Evolutionary conservation across 2,329 filamentous ascomycete genomes (phyloP), one percentile per base, ranked within the genome.

Genomic region (Corinectria fuckeliana): DNA sequence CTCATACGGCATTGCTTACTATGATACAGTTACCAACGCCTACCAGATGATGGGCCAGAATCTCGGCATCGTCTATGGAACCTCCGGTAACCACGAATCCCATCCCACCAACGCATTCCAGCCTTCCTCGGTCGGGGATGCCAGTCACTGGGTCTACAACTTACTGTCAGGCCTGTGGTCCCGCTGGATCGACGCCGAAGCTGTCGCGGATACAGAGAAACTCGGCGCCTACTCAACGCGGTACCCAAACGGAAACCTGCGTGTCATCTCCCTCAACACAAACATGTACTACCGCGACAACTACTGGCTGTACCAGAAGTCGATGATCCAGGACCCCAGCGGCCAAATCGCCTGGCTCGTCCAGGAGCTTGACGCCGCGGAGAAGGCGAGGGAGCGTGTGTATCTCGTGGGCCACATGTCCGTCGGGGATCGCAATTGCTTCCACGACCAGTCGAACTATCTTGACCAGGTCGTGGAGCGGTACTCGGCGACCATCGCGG

Each of bases 371-470:
- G 78, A 83, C 50, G 75, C 75, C 2, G 83, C 85, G 3, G 85
- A 88, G 64, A 74, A 74, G 42, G 76, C 78, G 1, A 76, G 77
- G 32, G 79, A 87, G 68, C 78, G 81, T 20, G 85, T 84, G 21
- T 87, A 81, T 73, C 77, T 88, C 38, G 80, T 87, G 28, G 83
- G 82, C 2, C 85, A 88, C 65, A 85, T 85, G 76, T 80, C 85
- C 2, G 69, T 80, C 18, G 84, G 84, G 7, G 73, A 78, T 32
- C 68, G 72, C 3, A 82, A 86, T 65, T 78, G 80, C 3, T 80
- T 87, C 63, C 82, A 79, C 49, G 82, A 85, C 55, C 75, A 77
- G 45, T 82, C 81, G 34, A 78, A 82, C 68, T 81, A 82, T 65
- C 76, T 85, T 18, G 80, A 86, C 66, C 80, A 82, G 65, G 80